A percentile compares a stretch with the other conserved stretches of the same genome.
phyloP scores from a whole-genome alignment of 2,329 filamentous ascomycete species.

The Fusarium falciforme region DNA sequence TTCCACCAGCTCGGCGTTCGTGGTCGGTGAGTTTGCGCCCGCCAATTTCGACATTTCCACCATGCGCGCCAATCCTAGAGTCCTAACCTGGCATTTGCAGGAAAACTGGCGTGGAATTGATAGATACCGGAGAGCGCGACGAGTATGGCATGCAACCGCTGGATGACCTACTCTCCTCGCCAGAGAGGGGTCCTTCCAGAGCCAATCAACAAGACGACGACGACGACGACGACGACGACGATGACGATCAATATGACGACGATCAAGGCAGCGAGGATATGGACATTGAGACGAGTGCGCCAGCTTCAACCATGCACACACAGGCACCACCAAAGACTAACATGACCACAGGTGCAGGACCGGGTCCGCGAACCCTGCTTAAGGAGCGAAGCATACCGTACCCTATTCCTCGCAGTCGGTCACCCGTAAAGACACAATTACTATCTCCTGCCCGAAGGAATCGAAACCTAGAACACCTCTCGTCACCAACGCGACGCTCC shows the following conservation, averaged over 20 bases:
- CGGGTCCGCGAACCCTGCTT: slow-evolving; percentile 65
- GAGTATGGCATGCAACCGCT: slow-evolving; percentile 93
- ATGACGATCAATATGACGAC: slow-evolving; percentile 38
- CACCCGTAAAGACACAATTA: slow-evolving; percentile 72
- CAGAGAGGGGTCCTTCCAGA: slow-evolving; percentile 64
- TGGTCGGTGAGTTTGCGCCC: slow-evolving; percentile 51
- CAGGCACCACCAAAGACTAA: slow-evolving; percentile 32
- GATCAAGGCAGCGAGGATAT: slow-evolving; percentile 59
- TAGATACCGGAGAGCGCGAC: slow-evolving; percentile 83
- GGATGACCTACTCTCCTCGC: slow-evolving; percentile 89
- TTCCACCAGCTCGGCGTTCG: slow-evolving; percentile 50
- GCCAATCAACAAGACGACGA: slow-evolving; percentile 38
- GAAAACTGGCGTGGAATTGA: slow-evolving; percentile 88
- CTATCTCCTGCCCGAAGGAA: slow-evolving; percentile 71
- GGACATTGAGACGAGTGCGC: slow-evolving; percentile 63
- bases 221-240: slow-evolving; percentile 37
- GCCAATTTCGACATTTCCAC: neutral
- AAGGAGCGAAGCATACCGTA: slow-evolving; percentile 62
- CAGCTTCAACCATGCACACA: neutral
- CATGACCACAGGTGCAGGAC: slow-evolving; percentile 57
- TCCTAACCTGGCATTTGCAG: slow-evolving; percentile 57
- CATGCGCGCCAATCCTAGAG: neutral
- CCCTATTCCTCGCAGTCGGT: slow-evolving; percentile 62
- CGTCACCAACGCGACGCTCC: slow-evolving; percentile 60
- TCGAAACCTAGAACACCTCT: slow-evolving; percentile 65